These are phyloP conservation scores for Metschnikowia colocasiae DNA, from an alignment of 805 yeast genomes.

Conservation along the genomic window DNA sequence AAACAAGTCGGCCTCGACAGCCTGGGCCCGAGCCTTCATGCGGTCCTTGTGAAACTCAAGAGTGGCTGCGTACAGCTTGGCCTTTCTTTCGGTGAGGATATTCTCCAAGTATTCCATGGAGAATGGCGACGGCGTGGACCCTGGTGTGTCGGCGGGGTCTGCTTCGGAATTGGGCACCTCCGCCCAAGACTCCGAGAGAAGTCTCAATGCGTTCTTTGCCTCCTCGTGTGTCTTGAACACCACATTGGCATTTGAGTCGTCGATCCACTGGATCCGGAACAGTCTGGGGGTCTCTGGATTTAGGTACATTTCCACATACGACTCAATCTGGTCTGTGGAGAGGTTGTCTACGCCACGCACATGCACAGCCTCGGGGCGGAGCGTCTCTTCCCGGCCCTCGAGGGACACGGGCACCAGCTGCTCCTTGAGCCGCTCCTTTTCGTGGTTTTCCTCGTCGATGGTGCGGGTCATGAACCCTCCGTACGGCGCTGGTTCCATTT, in stretches of 20 bases:
- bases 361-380: conserved; percentile 47
- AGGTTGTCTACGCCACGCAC: conserved; percentile 62
- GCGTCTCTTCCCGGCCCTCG: conserved; percentile 28
- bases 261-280: conserved; percentile 60
- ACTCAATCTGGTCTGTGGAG: conserved; percentile 56
- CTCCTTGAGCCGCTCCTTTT: conserved; percentile 26
- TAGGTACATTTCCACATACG: conserved; percentile 45
- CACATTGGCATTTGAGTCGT: conserved; percentile 57
- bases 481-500: conserved; percentile 33
- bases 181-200: conserved; percentile 26
- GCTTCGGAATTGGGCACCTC: conserved; percentile 4
- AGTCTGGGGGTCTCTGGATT: conserved; percentile 23
- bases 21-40: conserved; percentile 13
- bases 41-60: conserved; percentile 32
- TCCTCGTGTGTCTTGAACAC: conserved; percentile 46
- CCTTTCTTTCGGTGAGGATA: conserved; percentile 35
- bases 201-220: conserved; percentile 35
- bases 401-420: conserved; percentile 33
- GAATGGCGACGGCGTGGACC: conserved; percentile 6
- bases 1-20: conserved; percentile 10
- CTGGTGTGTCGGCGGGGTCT: neutral
- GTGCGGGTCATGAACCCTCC: conserved; percentile 42
- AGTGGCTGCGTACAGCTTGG: conserved; percentile 39
- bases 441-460: conserved; percentile 35
- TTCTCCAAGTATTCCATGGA: conserved; percentile 20